Evolutionary conservation across 768 basidiomycete genomes (phyloP).

Genomic region (Rhodocollybia butyracea): DNA sequence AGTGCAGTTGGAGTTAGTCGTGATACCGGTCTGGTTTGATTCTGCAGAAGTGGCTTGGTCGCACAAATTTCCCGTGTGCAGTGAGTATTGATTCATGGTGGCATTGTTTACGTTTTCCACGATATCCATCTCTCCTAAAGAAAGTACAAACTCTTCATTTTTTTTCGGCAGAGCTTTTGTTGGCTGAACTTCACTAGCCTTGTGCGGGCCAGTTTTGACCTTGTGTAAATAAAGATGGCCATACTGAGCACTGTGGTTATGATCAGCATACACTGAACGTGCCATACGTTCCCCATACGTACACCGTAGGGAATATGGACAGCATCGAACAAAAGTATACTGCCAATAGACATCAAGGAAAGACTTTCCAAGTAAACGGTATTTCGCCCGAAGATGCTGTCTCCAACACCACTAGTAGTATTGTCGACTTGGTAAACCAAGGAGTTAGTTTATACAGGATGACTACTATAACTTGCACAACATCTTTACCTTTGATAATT

Average conservation of each 20-base stretch:
- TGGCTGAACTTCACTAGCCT: too few relatives aligned
- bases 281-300: neutral
- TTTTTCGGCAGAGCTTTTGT: too few relatives aligned
- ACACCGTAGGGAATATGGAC: conserved; percentile 18
- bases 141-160: too few relatives aligned
- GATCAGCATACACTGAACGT: neutral
- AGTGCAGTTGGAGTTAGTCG: neutral
- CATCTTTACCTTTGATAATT: too few relatives aligned
- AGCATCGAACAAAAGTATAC: conserved; percentile 15
- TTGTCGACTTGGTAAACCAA: conserved; percentile 18
- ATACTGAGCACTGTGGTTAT: conserved; percentile 1
- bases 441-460: too few relatives aligned
- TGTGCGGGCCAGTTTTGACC: conserved; percentile 9
- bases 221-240: conserved; percentile 6
- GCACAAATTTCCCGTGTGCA: neutral
- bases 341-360: conserved; percentile 11
- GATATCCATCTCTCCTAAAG: conserved; percentile 12
- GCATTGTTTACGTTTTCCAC: conserved; percentile 11
- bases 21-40: conserved; percentile 1
- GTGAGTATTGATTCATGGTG: conserved; percentile 2
- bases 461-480: too few relatives aligned
- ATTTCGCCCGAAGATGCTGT: conserved; percentile 13
- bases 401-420: conserved; percentile 11
- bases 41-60: neutral
- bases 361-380: conserved; percentile 13